These are phyloP conservation scores for Claviceps digitariae DNA, from an alignment of 2,329 filamentous ascomycete genomes.

Conservation along the genomic window DNA sequence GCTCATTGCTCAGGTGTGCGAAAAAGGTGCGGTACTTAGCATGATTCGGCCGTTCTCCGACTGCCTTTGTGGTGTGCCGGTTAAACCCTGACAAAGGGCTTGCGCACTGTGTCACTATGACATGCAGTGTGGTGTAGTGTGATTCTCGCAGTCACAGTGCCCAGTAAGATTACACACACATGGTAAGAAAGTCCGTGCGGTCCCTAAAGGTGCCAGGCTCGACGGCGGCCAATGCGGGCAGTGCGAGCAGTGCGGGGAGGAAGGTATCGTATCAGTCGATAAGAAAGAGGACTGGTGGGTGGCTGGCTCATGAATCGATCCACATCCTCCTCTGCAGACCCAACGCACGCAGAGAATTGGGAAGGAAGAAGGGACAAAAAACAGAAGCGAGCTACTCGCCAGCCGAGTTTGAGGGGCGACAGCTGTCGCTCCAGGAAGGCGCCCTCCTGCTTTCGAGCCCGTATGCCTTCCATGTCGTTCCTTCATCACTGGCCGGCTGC, in stretches of 20 bases:
- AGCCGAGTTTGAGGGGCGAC: too few relatives aligned
- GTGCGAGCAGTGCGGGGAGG: too few relatives aligned
- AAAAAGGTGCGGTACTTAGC: too few relatives aligned
- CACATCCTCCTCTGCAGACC: too few relatives aligned
- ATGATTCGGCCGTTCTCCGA: not conserved
- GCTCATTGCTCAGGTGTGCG: not conserved
- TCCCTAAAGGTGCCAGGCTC: too few relatives aligned
- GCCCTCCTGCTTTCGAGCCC: not conserved
- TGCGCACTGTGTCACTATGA: not conserved
- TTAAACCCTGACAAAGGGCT: too few relatives aligned
- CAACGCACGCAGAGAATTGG: too few relatives aligned
- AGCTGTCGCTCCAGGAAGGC: not conserved
- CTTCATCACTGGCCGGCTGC: not conserved
- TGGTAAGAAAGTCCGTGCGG: too few relatives aligned
- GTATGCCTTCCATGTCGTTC: not conserved
- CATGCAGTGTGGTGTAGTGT: not conserved
- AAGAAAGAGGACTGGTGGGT: not conserved
- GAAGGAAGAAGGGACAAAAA: too few relatives aligned
- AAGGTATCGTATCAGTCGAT: too few relatives aligned
- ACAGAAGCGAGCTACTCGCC: too few relatives aligned
- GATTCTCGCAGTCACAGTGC: not conserved
- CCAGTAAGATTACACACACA: not conserved
- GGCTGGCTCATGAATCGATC: not conserved
- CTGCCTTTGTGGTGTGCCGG: not conserved
- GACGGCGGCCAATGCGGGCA: too few relatives aligned